Evolutionary conservation across 2,329 filamentous ascomycete species (phyloP), one percentile per base, ranked within the genome.

Genomic region (Ophiostoma australiae): DNA sequence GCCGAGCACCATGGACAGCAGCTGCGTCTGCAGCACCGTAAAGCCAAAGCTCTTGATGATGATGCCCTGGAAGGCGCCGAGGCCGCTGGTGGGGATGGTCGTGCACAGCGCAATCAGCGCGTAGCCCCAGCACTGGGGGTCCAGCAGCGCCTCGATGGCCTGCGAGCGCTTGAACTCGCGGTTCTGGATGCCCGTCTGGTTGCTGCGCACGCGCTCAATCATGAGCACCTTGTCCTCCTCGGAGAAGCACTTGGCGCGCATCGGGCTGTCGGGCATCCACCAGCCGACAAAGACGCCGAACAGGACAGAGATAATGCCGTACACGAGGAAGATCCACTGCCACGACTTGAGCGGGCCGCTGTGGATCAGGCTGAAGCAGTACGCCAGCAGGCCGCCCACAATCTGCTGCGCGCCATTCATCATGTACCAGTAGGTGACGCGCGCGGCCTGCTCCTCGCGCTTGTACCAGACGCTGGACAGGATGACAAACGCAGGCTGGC

Each of bases 321-420:
- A 91, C 0, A 83, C 80, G 48, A 91, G 81, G 80, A 91, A 92
- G 2, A 91, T 84, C 74, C 86, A 87, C 76, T 91, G 89, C 89
- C 89, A 92, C 20, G 86, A 87, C 76, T 84, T 84, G 71, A 91
- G 81, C 0, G 83, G 80, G 3, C 85, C 84, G 4, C 75, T 79
- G 20, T 79, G 80, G 76, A 88, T 87, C 3, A 86, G 80, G 2
- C 83, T 81, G 74, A 84, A 84, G 73, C 89, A 89, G 77, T 90
- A 91, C 0, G 89, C 89, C 0, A 92, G 81, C 0, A 92, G 83
- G 6, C 90, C 90, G 41, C 90, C 90, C 8, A 91, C 88, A 69
- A 92, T 89, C 76, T 91, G 90, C 76, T 92, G 90, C 0, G 83
- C 84, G 1, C 90, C 90, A 76, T 92, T 92, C 89, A 91, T 92